Evolutionary conservation across 2,329 filamentous ascomycete species (phyloP), one percentile per base, ranked within the genome.

Genomic region (Arthrobotrys pseudoclavata): DNA sequence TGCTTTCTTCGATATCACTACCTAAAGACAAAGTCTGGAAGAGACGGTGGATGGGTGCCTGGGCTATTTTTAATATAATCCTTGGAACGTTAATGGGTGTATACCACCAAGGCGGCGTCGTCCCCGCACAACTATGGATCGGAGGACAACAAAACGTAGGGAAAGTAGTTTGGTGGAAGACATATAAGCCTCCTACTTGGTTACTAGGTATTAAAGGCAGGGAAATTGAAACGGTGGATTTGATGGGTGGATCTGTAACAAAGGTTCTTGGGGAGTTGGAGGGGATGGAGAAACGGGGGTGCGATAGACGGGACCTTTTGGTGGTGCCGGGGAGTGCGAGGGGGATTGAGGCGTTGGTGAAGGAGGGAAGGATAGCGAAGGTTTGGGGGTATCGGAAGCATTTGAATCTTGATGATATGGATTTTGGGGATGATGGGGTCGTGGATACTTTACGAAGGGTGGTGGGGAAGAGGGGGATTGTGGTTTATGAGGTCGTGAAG

Each of bases 81-180:
- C 82, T 87, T 72, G 86, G 85, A 2, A 82, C 85, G 45, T 81
- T 87, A 22, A 86, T 87, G 84, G 86, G 86, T 3, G 82, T 87
- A 26, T 87, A 87, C 81, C 86, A 88, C 79, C 86, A 88, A 81
- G 86, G 86, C 53, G 86, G 86, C 13, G 83, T 88, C 12, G 83
- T 87, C 31, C 86, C 86, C 7, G 83, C 84, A 10, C 86, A 87
- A 76, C 81, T 87, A 18, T 84, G 84, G 31, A 84, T 87, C 12
- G 84, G 84, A 61, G 70, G 22, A 34, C 71, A 53, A 3, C 29
- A 67, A 12, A 80, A 81, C 9, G 83, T 85, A 31, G 79, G 84
- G 26, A 84, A 84, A 4, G 85, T 86, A 15, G 83, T 87, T 70
- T 88, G 86, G 86, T 88, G 86, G 86, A 87, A 87, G 79, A 87